Conservation (phyloP, 2,329 filamentous ascomycete species). For the Fusarium sp. region DNA sequence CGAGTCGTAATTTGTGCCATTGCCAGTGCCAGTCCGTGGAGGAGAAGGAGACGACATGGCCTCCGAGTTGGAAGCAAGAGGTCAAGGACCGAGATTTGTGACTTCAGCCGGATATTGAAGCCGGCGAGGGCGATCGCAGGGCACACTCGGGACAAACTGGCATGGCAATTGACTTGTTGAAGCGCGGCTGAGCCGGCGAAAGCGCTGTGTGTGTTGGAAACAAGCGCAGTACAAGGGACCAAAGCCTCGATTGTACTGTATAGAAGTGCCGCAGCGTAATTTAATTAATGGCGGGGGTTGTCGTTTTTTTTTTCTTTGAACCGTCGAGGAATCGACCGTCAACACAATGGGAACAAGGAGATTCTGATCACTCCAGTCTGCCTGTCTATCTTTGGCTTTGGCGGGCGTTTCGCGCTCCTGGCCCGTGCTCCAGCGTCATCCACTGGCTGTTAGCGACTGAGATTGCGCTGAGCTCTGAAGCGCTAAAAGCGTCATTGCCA, state of each 20-base stretch:
- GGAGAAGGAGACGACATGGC: constrained; percentile 46
- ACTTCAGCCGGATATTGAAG: constrained; percentile 37
- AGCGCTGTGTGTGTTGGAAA: constrained; percentile 16
- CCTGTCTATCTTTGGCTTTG: constrained; percentile 23
- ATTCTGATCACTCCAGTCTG: constrained; percentile 12
- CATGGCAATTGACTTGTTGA: constrained; percentile 40
- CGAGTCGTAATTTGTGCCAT: constrained; percentile 37
- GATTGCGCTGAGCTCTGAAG: constrained; percentile 29
- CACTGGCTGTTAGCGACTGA: constrained; percentile 29
- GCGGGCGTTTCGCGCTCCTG: constrained; percentile 28
- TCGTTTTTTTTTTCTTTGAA: constrained; percentile 6
- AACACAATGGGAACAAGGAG: constrained; percentile 12
- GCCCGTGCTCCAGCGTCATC: constrained; percentile 34
- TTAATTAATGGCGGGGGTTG: neutral
- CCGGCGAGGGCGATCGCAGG: constrained; percentile 41
- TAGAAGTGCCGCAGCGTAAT: neutral
- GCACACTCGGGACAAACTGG: constrained; percentile 36
- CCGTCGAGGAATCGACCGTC: neutral
- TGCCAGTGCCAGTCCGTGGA: constrained; percentile 39
- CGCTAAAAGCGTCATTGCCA: constrained; percentile 36
- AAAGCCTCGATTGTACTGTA: constrained; percentile 1
- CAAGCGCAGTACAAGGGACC: neutral
- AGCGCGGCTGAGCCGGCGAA: constrained; percentile 37
- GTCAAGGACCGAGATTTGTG: constrained; percentile 16
- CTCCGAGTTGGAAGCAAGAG: constrained; percentile 16